These are phyloP conservation scores for Phialemoniopsis sp. DNA, from an alignment of 2,329 filamentous ascomycete genomes.

Conservation along the genomic window DNA sequence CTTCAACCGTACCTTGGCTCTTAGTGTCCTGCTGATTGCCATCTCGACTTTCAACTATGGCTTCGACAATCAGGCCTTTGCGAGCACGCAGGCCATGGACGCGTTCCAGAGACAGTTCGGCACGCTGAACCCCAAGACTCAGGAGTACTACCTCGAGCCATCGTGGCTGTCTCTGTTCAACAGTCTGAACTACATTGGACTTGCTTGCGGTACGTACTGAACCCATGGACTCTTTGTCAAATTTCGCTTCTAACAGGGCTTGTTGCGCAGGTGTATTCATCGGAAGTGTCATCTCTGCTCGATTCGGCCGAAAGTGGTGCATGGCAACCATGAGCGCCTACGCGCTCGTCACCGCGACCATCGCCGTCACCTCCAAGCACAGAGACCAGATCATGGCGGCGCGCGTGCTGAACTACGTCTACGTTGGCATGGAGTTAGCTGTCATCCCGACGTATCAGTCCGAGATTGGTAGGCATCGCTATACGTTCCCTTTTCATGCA, in stretches of 20 bases:
- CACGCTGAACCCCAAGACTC: slow-evolving; percentile 14
- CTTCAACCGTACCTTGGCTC: slow-evolving; percentile 11
- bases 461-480: too few species aligned
- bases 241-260: too few species aligned
- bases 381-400: slow-evolving; percentile 25
- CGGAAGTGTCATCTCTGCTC: slow-evolving; percentile 19
- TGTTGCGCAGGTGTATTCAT: slow-evolving; percentile 16
- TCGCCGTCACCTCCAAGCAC: slow-evolving; percentile 23
- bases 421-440: slow-evolving; percentile 33
- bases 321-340: slow-evolving; percentile 31
- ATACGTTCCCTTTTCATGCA: too few species aligned
- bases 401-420: slow-evolving; percentile 28
- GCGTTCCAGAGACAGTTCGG: slow-evolving; percentile 29
- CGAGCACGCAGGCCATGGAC: slow-evolving; percentile 30
- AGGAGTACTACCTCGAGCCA: slow-evolving; percentile 17
- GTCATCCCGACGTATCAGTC: slow-evolving; percentile 28
- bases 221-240: background rate
- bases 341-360: slow-evolving; percentile 22
- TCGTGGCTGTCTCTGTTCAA: slow-evolving; percentile 29
- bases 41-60: slow-evolving; percentile 33
- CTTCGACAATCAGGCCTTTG: slow-evolving; percentile 30
- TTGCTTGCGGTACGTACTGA: slow-evolving; percentile 13
- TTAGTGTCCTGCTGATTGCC: slow-evolving; percentile 19
- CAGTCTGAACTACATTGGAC: slow-evolving; percentile 25
- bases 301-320: slow-evolving; percentile 24